Base-by-base conservation (phyloP, 2,329 filamentous ascomycete genomes). In the Talaromyces sp. region DNA sequence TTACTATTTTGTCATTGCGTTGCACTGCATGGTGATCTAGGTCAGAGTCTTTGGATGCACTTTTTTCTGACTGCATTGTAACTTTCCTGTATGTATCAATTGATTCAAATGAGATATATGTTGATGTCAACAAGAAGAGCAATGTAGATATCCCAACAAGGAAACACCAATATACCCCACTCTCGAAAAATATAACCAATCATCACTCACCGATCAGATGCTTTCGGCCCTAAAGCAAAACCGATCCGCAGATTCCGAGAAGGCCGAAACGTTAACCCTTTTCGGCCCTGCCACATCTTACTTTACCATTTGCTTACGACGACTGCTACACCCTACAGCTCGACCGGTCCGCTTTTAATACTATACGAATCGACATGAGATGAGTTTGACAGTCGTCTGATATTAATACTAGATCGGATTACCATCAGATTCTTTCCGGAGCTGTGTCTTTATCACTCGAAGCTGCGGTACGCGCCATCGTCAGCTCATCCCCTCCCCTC, bases 1-100 rank as follows among this genome's bases (percentile, higher is more conserved):
- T 14, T 54, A 65, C 47, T 47, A 66, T 70, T 52, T 70, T 60
- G 67, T 68, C 71, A 61, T 70, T 43, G 9, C 24, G 59, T 31
- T 43, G 64, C 13, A 0, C 27, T 31, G 49, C 39, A n/a, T 61
- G 49, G 22, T n/a, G 33, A 13, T 47, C 50, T 24, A 19, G 19
- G 19, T 6, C 13, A 16, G 41, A 5, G 31, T 14, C 59, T 27
- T 61, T 50, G 9, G 22, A 27, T n/a, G 35, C 5, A 33, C 2
- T 1, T 19, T 54, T 35, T 1, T 54, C 60, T 62, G 35, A 37
- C 24, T 24, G 33, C 60, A 54, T 61, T n/a, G 14, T 31, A 13
- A 6, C 11, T 37, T 16, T 14, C 37, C 1, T 11, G 3, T 22
- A 14, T 31, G n/a, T 52, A 14, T 52, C 27, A 31, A 31, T 1